These are phyloP conservation scores for Bjerkandera adusta DNA, from an alignment of 1,284 basidiomycete species.

Conservation along the genomic window DNA sequence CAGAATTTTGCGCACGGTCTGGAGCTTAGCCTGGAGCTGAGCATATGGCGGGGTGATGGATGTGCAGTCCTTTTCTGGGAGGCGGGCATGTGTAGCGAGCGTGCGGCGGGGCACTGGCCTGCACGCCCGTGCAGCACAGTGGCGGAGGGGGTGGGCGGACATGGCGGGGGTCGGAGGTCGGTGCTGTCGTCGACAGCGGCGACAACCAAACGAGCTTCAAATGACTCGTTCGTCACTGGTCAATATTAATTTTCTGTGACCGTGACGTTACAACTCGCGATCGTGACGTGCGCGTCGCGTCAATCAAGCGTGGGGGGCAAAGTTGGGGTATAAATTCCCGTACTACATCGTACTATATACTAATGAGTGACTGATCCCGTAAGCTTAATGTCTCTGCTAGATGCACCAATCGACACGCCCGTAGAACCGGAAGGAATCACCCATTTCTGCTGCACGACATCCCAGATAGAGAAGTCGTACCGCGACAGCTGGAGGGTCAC, in stretches of 20 bases:
- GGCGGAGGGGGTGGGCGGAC: slow-evolving; percentile 11
- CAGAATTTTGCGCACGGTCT: slow-evolving; percentile 70
- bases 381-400: slow-evolving; percentile 49
- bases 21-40: slow-evolving; percentile 73
- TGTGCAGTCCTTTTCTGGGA: slow-evolving; percentile 64
- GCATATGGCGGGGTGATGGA: slow-evolving; percentile 91
- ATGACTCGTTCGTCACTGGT: slow-evolving; percentile 1
- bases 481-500: slow-evolving; percentile 42
- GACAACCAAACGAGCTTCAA: neutral
- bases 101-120: slow-evolving; percentile 20
- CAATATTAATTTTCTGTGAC: slow-evolving; percentile 1
- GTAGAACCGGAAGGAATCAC: slow-evolving; percentile 41
- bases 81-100: slow-evolving; percentile 54
- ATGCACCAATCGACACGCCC: slow-evolving; percentile 48
- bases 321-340: neutral
- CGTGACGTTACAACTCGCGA: neutral
- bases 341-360: neutral
- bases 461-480: slow-evolving; percentile 44
- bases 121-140: slow-evolving; percentile 11
- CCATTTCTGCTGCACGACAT: slow-evolving; percentile 43
- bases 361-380: slow-evolving; percentile 23
- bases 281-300: slow-evolving; percentile 1
- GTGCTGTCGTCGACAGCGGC: neutral
- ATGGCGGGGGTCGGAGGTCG: too few species aligned
- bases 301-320: neutral